Conservation (phyloP, 2,329 filamentous ascomycete genomes). For the Aspergillus puulaauensis region DNA sequence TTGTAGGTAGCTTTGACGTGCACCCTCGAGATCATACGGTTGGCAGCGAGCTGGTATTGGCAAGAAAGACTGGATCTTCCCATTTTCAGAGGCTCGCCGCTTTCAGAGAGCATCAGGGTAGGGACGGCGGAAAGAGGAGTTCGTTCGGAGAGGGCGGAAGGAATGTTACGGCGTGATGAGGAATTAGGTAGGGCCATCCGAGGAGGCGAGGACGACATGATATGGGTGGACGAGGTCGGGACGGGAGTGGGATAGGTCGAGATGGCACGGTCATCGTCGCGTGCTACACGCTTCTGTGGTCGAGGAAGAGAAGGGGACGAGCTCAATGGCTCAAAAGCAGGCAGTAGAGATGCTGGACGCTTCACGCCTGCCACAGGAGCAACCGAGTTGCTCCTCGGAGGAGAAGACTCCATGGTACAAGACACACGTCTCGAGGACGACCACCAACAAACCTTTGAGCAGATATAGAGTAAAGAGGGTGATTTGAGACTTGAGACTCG, state of each 20-base stretch:
- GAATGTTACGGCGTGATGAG: conserved; percentile 62
- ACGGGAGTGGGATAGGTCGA: conserved; percentile 87
- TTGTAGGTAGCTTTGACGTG: conserved; percentile 88
- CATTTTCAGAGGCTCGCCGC: conserved; percentile 80
- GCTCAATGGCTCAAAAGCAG: conserved; percentile 50
- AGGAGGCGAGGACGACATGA: conserved; percentile 83
- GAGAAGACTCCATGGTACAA: conserved; percentile 42
- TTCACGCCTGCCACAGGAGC: conserved; percentile 43
- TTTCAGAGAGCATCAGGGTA: conserved; percentile 75
- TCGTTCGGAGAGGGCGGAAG: conserved; percentile 64
- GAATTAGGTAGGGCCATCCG: conserved; percentile 50
- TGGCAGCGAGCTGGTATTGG: conserved; percentile 90
- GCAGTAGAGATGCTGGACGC: conserved; percentile 48
- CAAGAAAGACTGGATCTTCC: conserved; percentile 92
- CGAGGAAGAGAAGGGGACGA: conserved; percentile 51
- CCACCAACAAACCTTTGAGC: conserved; percentile 1
- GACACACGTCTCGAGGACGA: conserved; percentile 1
- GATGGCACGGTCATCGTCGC: conserved; percentile 41
- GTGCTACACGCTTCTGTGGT: conserved; percentile 47
- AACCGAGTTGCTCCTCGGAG: conserved; percentile 34
- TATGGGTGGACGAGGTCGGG: conserved; percentile 89
- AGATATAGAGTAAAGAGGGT: conserved; percentile 12
- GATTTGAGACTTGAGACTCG: conserved; percentile 7
- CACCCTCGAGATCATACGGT: conserved; percentile 87
- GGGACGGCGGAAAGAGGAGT: conserved; percentile 80